Evolutionary conservation across 148 eudicot species (phyloP).

Genomic region (Dianthus caryophyllus): DNA sequence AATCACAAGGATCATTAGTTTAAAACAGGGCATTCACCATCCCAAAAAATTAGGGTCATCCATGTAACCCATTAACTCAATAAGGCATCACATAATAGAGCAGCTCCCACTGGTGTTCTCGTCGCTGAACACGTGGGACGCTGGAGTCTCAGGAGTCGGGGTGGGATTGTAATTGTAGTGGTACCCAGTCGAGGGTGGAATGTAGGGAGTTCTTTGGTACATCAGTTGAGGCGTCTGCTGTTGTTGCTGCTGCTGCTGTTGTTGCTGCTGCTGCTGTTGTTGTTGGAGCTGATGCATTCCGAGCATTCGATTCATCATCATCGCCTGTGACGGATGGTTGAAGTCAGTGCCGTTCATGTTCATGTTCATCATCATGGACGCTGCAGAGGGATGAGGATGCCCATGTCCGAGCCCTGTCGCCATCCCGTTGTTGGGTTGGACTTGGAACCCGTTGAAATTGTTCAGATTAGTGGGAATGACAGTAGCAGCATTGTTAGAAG

Average conservation of each 20-base stretch:
- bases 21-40: neutral
- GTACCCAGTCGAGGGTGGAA: conserved; percentile 57
- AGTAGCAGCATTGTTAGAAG: conserved; percentile 29
- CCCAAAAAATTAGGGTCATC: conserved; percentile 7
- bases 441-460: conserved; percentile 27
- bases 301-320: conserved; percentile 52
- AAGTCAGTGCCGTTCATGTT: conserved; percentile 17
- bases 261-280: conserved; percentile 35
- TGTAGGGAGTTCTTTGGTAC: conserved; percentile 65
- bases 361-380: conserved; percentile 6
- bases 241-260: no score
- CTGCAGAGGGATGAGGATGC: conserved; percentile 14
- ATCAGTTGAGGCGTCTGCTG: conserved; percentile 76
- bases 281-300: conserved; percentile 36
- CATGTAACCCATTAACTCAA: no score
- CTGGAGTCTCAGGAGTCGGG: conserved; percentile 36
- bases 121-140: conserved; percentile 45
- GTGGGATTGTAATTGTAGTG: conserved; percentile 44
- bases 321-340: conserved; percentile 24
- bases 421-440: conserved; percentile 28
- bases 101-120: conserved; percentile 52
- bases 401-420: conserved; percentile 20
- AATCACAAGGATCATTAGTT: neutral
- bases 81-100: conserved; percentile 52
- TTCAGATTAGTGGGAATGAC: conserved; percentile 20